Evolutionary conservation across 2,329 filamentous ascomycete species (phyloP).

Genomic region (Arthrobotrys entomopaga): DNA sequence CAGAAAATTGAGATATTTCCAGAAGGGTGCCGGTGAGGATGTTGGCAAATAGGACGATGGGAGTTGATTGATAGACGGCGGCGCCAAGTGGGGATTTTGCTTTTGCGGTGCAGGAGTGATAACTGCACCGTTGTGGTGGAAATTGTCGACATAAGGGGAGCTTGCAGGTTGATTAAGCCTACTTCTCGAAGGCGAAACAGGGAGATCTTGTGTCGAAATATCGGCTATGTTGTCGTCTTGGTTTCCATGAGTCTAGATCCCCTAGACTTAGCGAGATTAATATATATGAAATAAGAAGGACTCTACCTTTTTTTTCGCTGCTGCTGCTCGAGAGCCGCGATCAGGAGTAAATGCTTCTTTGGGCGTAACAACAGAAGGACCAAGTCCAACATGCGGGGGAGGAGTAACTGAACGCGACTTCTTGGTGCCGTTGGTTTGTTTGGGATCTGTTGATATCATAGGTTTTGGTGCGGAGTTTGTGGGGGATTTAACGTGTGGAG

Average conservation of each 20-base stretch:
- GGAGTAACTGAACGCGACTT: slow-evolving; percentile 60
- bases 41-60: slow-evolving; percentile 88
- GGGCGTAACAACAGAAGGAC: slow-evolving; percentile 62
- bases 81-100: slow-evolving; percentile 78
- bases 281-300: not conserved
- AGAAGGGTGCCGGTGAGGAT: slow-evolving; percentile 85
- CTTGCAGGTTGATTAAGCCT: slow-evolving; percentile 23
- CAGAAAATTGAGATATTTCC: slow-evolving; percentile 80
- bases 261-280: slow-evolving; percentile 59
- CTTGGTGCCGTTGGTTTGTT: slow-evolving; percentile 32
- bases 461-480: slow-evolving; percentile 13
- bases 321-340: slow-evolving; percentile 62
- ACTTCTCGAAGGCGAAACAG: slow-evolving; percentile 53
- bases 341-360: slow-evolving; percentile 69
- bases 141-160: slow-evolving; percentile 55
- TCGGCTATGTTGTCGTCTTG: slow-evolving; percentile 54
- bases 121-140: slow-evolving; percentile 47
- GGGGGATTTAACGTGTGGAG: slow-evolving; percentile 50
- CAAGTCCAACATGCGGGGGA: slow-evolving; percentile 64
- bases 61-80: slow-evolving; percentile 81
- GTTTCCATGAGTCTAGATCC: slow-evolving; percentile 53
- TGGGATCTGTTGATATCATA: slow-evolving; percentile 19
- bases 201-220: slow-evolving; percentile 34
- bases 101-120: slow-evolving; percentile 78
- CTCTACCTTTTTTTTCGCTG: slow-evolving; percentile 59